These are phyloP conservation scores for Plasmodium berghei DNA, from an alignment of 169 alveolate species.

Conservation along the genomic window DNA sequence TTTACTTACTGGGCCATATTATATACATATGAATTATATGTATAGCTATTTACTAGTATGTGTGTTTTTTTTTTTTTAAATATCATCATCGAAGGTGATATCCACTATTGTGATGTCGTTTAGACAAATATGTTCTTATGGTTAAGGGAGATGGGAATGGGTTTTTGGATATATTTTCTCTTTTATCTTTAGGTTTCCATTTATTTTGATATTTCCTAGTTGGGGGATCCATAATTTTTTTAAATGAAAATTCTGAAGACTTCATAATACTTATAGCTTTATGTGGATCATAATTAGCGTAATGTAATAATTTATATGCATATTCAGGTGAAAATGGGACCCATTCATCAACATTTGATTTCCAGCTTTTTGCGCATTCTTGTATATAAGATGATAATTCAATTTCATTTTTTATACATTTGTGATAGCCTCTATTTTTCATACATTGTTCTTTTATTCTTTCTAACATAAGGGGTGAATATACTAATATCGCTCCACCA, in stretches of 20 bases:
- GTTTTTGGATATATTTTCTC: conserved; percentile 86
- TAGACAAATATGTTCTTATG: conserved; percentile 81
- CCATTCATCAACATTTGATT: conserved; percentile 88
- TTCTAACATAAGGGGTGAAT: conserved; percentile 71
- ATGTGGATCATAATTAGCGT: conserved; percentile 90
- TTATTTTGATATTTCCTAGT: conserved; percentile 89
- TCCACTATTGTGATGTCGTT: conserved; percentile 81
- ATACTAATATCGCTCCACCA: conserved; percentile 72
- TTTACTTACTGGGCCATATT: too few relatives aligned
- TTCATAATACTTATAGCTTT: conserved; percentile 88
- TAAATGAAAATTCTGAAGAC: conserved; percentile 46
- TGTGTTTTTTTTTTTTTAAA: not conserved
- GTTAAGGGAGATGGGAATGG: conserved; percentile 88
- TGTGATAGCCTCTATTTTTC: conserved; percentile 68
- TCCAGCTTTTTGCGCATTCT: conserved; percentile 90
- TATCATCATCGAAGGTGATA: conserved; percentile 40
- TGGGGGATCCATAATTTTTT: conserved; percentile 90
- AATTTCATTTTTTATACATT: conserved; percentile 70
- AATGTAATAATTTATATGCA: conserved; percentile 90
- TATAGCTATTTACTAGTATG: not conserved
- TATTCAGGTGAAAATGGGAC: conserved; percentile 92
- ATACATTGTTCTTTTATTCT: conserved; percentile 56
- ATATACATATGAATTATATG: too few relatives aligned
- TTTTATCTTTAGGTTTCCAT: conserved; percentile 91
- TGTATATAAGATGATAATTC: conserved; percentile 87